Evolutionary conservation across 768 basidiomycete species (phyloP), one percentile per base, ranked within the genome.

Genomic region (Xerocomellus chrysenteron): DNA sequence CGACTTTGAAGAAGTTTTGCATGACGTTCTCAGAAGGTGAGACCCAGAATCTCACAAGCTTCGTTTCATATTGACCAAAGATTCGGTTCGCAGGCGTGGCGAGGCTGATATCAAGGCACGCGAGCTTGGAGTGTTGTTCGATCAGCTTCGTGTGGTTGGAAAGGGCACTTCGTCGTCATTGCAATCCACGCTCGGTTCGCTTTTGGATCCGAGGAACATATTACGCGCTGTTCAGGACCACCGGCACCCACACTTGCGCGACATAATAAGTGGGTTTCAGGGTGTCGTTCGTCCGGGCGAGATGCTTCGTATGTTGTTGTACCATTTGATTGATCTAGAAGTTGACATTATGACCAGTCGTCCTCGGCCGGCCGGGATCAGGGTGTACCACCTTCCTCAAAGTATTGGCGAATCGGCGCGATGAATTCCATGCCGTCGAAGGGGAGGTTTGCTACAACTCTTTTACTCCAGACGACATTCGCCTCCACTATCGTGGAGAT

Each of bases 351-450:
- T 16, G 19, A 54, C 5, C 63, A 89, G 88, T 95, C 16, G 92
- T 94, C 12, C 81, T 94, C 26, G 93, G 93, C 24, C 80, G 91
- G 32, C 93, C 93, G 1, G 89, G 89, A 14, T 85, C 90, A 0
- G 93, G 94, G 3, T 95, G 93, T 68, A 85, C 82, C 30, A 92
- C 94, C 0, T 78, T 97, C 47, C 81, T 97, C 52, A 93, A 93
- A 70, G 80, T 81, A 0, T 80, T 96, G 47, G 80, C 93, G 17
- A 94, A 94, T 66, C 84, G 86, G 59, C 82, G 85, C 1, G 74
- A 76, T 4, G 87, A 87, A 56, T 95, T 80, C 63, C 78, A 90
- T 54, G 66, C 74, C 2, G 81, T 95, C 19, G 71, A 83, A 35
- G 93, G 93, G 26, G 76, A 86, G 0, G 81, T 94, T 3, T 74